Evolutionary conservation across 2,329 filamentous ascomycete species (phyloP).

Genomic region (Fusarium globosum): DNA sequence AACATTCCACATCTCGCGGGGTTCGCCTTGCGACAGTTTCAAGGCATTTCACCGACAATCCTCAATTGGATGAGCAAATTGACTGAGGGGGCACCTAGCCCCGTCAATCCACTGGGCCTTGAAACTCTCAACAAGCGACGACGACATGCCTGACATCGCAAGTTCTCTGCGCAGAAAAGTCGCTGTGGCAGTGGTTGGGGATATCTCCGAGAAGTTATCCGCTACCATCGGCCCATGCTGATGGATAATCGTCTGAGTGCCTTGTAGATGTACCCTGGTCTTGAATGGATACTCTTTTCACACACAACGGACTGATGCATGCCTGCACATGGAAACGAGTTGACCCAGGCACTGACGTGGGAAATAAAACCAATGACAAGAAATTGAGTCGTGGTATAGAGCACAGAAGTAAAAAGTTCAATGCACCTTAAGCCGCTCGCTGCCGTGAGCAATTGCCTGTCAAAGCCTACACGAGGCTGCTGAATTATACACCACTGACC

Average conservation of each 20-base stretch:
- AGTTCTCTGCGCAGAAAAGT: not conserved
- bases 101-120: not conserved
- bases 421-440: not conserved
- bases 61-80: not conserved
- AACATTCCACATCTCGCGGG: conserved; percentile 32
- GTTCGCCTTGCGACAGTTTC: conserved; percentile 21
- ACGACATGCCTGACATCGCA: not conserved
- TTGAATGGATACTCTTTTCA: conserved; percentile 3
- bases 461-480: conserved; percentile 7
- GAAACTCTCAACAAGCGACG: not conserved
- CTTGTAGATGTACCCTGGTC: conserved; percentile 31
- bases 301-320: conserved; percentile 16
- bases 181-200: not conserved
- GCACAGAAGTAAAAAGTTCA: not conserved
- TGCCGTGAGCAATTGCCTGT: conserved; percentile 3
- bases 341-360: not conserved
- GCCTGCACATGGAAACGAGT: conserved; percentile 19
- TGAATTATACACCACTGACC: conserved; percentile 6
- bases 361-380: not conserved
- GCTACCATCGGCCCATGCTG: conserved; percentile 41
- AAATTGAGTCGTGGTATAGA: not conserved
- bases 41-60: conserved; percentile 19
- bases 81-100: not conserved
- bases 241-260: conserved; percentile 42
- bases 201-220: conserved; percentile 31